These are phyloP conservation scores for Picea mariana DNA, from an alignment of 83 land plant genomes.

Conservation along the genomic window DNA sequence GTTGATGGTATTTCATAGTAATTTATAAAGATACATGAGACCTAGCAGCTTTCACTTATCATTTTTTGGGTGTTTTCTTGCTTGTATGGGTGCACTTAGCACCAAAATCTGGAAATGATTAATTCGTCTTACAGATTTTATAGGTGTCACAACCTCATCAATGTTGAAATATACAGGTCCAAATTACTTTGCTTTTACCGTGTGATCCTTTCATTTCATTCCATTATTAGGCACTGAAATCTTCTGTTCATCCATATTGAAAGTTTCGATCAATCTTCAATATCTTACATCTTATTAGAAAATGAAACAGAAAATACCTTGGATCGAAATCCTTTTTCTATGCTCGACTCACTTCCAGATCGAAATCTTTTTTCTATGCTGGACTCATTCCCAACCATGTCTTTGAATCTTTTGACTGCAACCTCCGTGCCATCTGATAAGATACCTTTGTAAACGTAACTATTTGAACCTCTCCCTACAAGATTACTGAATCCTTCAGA, in stretches of 20 bases:
- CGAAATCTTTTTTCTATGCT: conserved; percentile 28
- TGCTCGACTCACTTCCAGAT: not conserved
- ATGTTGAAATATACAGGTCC: not conserved
- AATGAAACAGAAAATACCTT: not conserved
- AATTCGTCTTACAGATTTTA: not conserved
- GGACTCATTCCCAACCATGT: conserved; percentile 12
- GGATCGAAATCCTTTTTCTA: conserved; percentile 24
- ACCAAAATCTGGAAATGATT: not conserved
- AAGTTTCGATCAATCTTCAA: not conserved
- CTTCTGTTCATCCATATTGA: not conserved
- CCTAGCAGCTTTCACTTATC: not conserved
- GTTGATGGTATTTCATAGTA: not conserved
- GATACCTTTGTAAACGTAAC: conserved; percentile 32
- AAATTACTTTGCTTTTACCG: not conserved
- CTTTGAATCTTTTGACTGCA: conserved; percentile 29
- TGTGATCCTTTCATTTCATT: conserved; percentile 9
- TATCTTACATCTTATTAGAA: not conserved
- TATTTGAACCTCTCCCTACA: conserved; percentile 24
- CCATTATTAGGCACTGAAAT: not conserved
- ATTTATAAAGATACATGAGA: not conserved
- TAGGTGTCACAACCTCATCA: not conserved
- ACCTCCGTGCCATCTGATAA: conserved; percentile 42
- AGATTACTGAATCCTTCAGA: conserved; percentile 45
- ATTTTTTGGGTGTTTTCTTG: not conserved
- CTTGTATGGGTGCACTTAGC: not conserved